Conservation (phyloP, 164 flowering plant species). For the Warburgia ugandensis region DNA sequence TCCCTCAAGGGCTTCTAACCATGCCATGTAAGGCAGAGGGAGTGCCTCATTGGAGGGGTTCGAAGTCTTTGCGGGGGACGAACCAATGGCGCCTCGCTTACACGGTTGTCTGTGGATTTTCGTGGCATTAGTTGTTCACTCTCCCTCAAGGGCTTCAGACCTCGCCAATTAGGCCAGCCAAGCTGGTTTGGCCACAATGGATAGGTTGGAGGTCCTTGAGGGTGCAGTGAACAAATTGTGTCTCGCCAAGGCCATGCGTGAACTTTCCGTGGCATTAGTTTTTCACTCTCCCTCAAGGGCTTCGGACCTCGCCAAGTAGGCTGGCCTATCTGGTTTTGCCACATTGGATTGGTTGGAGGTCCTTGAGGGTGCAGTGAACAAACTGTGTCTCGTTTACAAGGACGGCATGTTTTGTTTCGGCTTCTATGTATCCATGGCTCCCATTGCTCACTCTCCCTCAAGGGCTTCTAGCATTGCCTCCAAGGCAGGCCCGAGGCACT, state of each 20-base stretch:
- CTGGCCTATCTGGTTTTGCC: no score
- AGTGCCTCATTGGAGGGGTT: no score
- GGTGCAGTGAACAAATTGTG: constrained; percentile 2
- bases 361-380: background rate
- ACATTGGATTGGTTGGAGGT: background rate
- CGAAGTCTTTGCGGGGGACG: background rate
- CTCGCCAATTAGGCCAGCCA: no score
- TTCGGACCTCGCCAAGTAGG: no score
- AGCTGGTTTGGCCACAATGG: no score
- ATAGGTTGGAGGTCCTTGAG: background rate
- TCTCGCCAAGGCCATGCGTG: no score
- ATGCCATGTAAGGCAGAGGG: no score
- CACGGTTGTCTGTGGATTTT: no score
- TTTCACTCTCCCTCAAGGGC: background rate
- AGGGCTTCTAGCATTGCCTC: background rate
- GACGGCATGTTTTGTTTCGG: no score
- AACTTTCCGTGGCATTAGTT: background rate
- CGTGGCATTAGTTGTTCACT: constrained; percentile 4
- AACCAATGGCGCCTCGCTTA: constrained; percentile 1
- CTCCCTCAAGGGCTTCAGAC: constrained; percentile 13
- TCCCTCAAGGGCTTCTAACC: constrained; percentile 13
- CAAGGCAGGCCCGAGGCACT: no score
- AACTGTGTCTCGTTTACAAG: background rate
- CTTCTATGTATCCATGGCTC: no score
- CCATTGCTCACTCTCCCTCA: background rate